Conservation (phyloP, 2,329 filamentous ascomycete genomes). For the Chaetomiaceae sp. region DNA sequence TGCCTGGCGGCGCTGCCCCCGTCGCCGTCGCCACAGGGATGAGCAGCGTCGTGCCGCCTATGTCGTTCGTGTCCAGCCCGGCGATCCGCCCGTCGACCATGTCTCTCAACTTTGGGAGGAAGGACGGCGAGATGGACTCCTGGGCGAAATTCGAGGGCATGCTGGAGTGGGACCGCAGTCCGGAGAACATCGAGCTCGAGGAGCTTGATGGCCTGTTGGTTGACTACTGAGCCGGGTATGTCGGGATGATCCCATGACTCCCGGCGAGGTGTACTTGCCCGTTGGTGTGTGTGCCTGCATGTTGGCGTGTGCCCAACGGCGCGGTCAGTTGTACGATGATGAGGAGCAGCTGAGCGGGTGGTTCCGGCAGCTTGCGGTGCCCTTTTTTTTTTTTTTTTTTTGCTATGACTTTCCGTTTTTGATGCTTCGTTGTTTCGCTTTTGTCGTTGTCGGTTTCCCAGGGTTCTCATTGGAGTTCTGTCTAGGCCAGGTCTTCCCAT, state of each 20-base stretch:
- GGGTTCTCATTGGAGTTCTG: slow-evolving; percentile 3
- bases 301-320: too few relatives aligned
- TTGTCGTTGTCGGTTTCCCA: not conserved
- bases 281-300: too few relatives aligned
- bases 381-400: too few relatives aligned
- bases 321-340: slow-evolving; percentile 17
- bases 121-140: slow-evolving; percentile 36
- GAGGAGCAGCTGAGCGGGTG: slow-evolving; percentile 13
- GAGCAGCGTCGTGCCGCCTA: slow-evolving; percentile 19
- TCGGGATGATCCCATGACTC: not conserved
- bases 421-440: not conserved
- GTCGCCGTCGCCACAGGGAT: not conserved
- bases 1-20: too few relatives aligned
- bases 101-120: slow-evolving; percentile 37
- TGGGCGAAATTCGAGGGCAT: slow-evolving; percentile 41
- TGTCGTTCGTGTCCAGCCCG: slow-evolving; percentile 48
- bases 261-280: not conserved
- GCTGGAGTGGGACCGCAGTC: slow-evolving; percentile 61
- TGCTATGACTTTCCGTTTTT: slow-evolving; percentile 5
- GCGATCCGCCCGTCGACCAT: slow-evolving; percentile 44
- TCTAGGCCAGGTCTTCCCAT: slow-evolving; percentile 20
- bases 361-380: slow-evolving; percentile 14
- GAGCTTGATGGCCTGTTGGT: slow-evolving; percentile 86
- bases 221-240: slow-evolving; percentile 51
- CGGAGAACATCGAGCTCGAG: slow-evolving; percentile 85